Conservation (phyloP, 1,139 yeast genomes). For the Saccharomyces hybrid region DNA sequence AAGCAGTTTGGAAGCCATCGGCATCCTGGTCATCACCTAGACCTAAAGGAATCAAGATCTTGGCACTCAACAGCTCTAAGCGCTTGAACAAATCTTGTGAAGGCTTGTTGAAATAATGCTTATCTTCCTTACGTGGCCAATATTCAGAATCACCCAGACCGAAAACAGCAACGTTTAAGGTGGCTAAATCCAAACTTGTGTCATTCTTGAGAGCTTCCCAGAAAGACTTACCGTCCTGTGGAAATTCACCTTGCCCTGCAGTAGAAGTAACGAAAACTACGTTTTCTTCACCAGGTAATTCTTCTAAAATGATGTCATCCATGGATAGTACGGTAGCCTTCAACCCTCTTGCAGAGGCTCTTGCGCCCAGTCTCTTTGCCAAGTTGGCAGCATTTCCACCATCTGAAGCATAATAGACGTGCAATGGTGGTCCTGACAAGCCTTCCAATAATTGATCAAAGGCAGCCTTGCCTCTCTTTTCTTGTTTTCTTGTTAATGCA, state of each 20-base stretch:
- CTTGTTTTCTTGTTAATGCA: slow-evolving; percentile 53
- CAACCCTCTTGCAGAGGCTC: slow-evolving; percentile 81
- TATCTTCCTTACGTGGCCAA: slow-evolving; percentile 97
- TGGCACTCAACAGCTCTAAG: slow-evolving; percentile 64
- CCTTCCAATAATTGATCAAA: slow-evolving; percentile 73
- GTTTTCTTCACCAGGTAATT: slow-evolving; percentile 72
- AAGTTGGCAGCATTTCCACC: slow-evolving; percentile 88
- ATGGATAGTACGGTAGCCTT: slow-evolving; percentile 69
- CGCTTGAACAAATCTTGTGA: slow-evolving; percentile 62
- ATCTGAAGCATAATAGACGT: slow-evolving; percentile 87
- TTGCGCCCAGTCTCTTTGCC: slow-evolving; percentile 73
- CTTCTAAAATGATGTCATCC: slow-evolving; percentile 81
- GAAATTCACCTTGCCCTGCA: slow-evolving; percentile 97
- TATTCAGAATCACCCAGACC: slow-evolving; percentile 91
- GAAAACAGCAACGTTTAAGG: slow-evolving; percentile 66
- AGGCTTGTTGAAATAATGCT: slow-evolving; percentile 92
- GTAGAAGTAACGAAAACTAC: slow-evolving; percentile 79
- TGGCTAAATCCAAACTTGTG: slow-evolving; percentile 64
- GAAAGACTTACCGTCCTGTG: slow-evolving; percentile 84
- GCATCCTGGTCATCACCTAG: slow-evolving; percentile 97
- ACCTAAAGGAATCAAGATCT: slow-evolving; percentile 65
- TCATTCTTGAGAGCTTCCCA: slow-evolving; percentile 78
- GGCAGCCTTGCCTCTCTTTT: slow-evolving; percentile 66
- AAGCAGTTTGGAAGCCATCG: slow-evolving; percentile 88
- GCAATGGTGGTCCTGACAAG: slow-evolving; percentile 85